Percentiles rank a stretch among this genome's conserved stretches.
phyloP scores from a whole-genome alignment of 2,329 filamentous ascomycete genomes.

The Uncinocarpus reesii region DNA sequence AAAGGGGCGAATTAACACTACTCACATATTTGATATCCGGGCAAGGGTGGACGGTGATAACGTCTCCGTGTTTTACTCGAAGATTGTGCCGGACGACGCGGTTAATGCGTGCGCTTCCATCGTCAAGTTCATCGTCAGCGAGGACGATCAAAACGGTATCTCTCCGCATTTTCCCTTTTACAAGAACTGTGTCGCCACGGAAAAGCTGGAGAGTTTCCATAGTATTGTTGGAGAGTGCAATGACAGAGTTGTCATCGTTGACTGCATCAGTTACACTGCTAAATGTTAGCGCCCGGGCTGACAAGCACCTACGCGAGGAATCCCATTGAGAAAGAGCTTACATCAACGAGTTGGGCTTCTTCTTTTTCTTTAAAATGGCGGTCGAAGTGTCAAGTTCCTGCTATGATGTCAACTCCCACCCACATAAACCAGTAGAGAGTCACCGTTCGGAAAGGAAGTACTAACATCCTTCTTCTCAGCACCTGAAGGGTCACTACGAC shows the following conservation, averaged over 20 bases:
- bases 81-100: slow-evolving; percentile 97
- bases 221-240: slow-evolving; percentile 93
- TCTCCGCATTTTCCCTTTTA: slow-evolving; percentile 99
- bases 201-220: slow-evolving; percentile 98
- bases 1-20: slow-evolving; percentile 21
- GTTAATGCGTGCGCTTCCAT: slow-evolving; percentile 94
- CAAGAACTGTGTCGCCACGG: slow-evolving; percentile 93
- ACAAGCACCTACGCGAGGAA: neutral
- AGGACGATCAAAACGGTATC: slow-evolving; percentile 97
- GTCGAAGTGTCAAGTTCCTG: slow-evolving; percentile 86
- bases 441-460: slow-evolving; percentile 29
- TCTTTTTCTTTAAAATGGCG: slow-evolving; percentile 99
- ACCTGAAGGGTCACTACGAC: slow-evolving; percentile 70
- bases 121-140: slow-evolving; percentile 94
- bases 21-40: slow-evolving; percentile 99
- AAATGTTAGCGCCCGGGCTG: slow-evolving; percentile 3
- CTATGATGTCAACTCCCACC: slow-evolving; percentile 20
- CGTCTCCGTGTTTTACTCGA: slow-evolving; percentile 94
- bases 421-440: slow-evolving; percentile 13
- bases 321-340: slow-evolving; percentile 39
- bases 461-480: slow-evolving; percentile 74
- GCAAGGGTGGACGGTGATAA: slow-evolving; percentile 93
- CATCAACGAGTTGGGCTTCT: slow-evolving; percentile 99
- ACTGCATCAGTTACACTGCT: slow-evolving; percentile 87
- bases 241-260: slow-evolving; percentile 99